Evolutionary conservation across 23 red algal genomes (phyloP).

Genomic region (Pyropia yezoensis): DNA sequence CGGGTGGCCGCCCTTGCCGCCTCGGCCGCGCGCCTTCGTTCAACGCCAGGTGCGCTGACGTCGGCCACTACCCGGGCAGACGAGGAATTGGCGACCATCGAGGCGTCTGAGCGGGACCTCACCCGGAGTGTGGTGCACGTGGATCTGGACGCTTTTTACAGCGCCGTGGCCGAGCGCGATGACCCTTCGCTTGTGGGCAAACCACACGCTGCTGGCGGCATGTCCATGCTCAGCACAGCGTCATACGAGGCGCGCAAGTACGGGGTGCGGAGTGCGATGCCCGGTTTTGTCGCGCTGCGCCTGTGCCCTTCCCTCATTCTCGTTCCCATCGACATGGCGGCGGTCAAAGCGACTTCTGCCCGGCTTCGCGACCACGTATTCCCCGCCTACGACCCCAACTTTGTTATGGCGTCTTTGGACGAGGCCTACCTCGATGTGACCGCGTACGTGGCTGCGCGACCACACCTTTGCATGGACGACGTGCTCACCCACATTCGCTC

Average conservation of each 20-base stretch:
- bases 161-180: slow-evolving; percentile 17
- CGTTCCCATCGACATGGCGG: neutral
- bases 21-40: too few species aligned
- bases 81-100: neutral
- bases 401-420: slow-evolving; percentile 9
- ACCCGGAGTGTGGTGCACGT: slow-evolving; percentile 11
- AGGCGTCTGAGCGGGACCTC: slow-evolving; percentile 5
- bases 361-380: neutral
- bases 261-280: slow-evolving; percentile 25
- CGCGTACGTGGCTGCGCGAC: neutral
- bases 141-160: slow-evolving; percentile 29
- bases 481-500: neutral
- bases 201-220: slow-evolving; percentile 13
- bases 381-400: neutral
- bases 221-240: slow-evolving; percentile 5
- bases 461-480: neutral
- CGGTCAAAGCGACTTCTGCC: slow-evolving; percentile 2
- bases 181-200: slow-evolving; percentile 6
- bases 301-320: slow-evolving; percentile 11
- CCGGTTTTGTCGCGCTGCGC: slow-evolving; percentile 5
- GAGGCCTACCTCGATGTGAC: slow-evolving; percentile 29
- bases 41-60: too few species aligned
- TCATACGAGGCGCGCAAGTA: slow-evolving; percentile 16
- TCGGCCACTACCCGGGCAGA: neutral
- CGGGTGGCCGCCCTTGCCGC: too few species aligned